Evolutionary conservation across 345 rosid genomes (phyloP).

Genomic region (Murraya koenigii): DNA sequence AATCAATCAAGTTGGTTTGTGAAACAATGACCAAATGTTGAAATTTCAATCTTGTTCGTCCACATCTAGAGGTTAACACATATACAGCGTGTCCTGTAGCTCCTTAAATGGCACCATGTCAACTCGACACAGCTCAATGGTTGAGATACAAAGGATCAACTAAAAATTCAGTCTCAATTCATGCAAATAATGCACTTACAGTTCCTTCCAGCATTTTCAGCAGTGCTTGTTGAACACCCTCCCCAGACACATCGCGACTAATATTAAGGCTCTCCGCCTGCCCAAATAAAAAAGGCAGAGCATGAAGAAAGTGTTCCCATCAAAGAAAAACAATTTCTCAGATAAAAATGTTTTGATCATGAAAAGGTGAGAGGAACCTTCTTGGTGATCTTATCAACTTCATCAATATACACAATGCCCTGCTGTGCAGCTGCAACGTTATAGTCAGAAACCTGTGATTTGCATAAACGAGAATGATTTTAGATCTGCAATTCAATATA

Average conservation of each 20-base stretch:
- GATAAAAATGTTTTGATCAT: neutral
- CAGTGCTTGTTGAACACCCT: conserved; percentile 98
- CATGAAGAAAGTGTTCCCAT: neutral
- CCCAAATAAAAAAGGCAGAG: conserved; percentile 17
- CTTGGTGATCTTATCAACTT: conserved; percentile 98
- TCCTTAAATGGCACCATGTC: neutral
- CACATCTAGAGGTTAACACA: neutral
- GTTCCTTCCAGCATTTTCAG: conserved; percentile 99
- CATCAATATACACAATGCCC: conserved; percentile 97
- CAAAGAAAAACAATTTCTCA: neutral
- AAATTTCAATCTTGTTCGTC: conserved; percentile 3
- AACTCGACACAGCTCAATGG: neutral
- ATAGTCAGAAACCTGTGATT: conserved; percentile 81
- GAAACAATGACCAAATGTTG: neutral
- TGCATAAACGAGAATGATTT: neutral
- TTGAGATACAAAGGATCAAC: neutral
- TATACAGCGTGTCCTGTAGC: neutral
- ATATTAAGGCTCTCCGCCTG: conserved; percentile 98
- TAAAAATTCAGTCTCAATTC: neutral
- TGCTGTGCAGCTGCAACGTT: conserved; percentile 99
- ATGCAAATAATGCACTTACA: conserved; percentile 46
- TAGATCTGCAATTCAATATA: neutral
- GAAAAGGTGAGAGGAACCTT: conserved; percentile 43
- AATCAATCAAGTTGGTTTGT: neutral
- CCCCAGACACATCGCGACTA: conserved; percentile 99